A percentile compares a stretch with the other conserved stretches of the same genome.
Evolutionary conservation across 2,329 filamentous ascomycete genomes (phyloP).

Genomic region (Chrysoporthe puriensis): DNA sequence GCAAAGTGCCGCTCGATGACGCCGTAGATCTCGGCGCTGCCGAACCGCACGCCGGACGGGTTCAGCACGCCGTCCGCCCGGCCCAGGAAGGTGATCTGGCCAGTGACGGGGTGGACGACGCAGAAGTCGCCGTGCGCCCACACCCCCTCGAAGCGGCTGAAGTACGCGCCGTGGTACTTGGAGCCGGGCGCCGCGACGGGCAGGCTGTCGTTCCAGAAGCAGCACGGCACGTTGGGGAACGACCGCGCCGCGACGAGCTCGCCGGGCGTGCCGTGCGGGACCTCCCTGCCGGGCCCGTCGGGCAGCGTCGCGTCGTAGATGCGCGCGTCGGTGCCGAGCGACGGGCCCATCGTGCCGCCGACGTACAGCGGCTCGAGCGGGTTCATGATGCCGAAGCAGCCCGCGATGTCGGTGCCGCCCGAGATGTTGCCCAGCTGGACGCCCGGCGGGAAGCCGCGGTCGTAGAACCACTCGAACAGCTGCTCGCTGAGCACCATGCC

Average conservation of each 20-base stretch:
- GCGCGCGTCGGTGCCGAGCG: slow-evolving; percentile 54
- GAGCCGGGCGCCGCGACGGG: slow-evolving; percentile 49
- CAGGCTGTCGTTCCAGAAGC: slow-evolving; percentile 61
- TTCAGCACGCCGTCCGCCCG: slow-evolving; percentile 81
- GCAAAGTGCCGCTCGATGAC: slow-evolving; percentile 71
- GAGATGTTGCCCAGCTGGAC: slow-evolving; percentile 47
- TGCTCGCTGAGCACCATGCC: slow-evolving; percentile 58
- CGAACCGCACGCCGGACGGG: slow-evolving; percentile 77
- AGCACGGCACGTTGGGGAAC: slow-evolving; percentile 77
- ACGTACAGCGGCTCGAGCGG: slow-evolving; percentile 68
- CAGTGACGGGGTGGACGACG: slow-evolving; percentile 68
- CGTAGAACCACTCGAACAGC: slow-evolving; percentile 51
- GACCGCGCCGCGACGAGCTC: slow-evolving; percentile 72
- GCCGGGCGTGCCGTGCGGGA: slow-evolving; percentile 66
- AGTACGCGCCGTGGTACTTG: slow-evolving; percentile 65
- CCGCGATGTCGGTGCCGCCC: slow-evolving; percentile 52
- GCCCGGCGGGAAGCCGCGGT: slow-evolving; percentile 38
- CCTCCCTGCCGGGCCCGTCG: slow-evolving; percentile 45
- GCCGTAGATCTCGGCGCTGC: slow-evolving; percentile 78
- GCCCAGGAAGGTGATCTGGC: slow-evolving; percentile 68
- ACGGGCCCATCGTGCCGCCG: slow-evolving; percentile 55
- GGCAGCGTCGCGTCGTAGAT: slow-evolving; percentile 67
- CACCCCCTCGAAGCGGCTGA: slow-evolving; percentile 65
- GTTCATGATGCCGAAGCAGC: slow-evolving; percentile 48
- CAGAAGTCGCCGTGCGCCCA: slow-evolving; percentile 78